Evolutionary conservation across 2,329 filamentous ascomycete species (phyloP).

Genomic region (Exserohilum rostratum): DNA sequence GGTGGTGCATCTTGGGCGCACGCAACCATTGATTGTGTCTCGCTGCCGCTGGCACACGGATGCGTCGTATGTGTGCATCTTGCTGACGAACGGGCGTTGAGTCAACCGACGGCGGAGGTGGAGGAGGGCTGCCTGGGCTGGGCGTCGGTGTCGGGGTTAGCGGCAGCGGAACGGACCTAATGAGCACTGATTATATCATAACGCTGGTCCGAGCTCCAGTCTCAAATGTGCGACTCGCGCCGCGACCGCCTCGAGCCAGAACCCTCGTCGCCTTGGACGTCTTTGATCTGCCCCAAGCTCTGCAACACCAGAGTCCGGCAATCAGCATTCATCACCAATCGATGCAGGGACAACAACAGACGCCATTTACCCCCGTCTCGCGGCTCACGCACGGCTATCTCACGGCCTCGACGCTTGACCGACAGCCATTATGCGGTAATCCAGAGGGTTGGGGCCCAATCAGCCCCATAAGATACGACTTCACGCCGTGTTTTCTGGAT

Average conservation of each 20-base stretch:
- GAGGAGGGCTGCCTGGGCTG: neutral
- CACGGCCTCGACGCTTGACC: slow-evolving; percentile 48
- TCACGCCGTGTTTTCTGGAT: slow-evolving; percentile 97
- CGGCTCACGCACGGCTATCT: slow-evolving; percentile 60
- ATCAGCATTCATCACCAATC: slow-evolving; percentile 25
- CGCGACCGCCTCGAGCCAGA: slow-evolving; percentile 3
- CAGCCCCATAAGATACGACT: slow-evolving; percentile 85
- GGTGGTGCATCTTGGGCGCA: neutral
- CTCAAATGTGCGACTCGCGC: slow-evolving; percentile 16
- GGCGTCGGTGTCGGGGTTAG: neutral
- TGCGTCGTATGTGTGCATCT: neutral
- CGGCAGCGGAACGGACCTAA: slow-evolving; percentile 11
- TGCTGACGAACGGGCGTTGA: neutral
- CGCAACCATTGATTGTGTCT: neutral
- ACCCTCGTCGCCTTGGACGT: slow-evolving; percentile 18
- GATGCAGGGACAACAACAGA: slow-evolving; percentile 49
- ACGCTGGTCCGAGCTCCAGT: slow-evolving; percentile 13
- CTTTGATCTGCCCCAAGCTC: slow-evolving; percentile 23
- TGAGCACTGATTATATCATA: slow-evolving; percentile 18
- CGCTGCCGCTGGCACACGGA: neutral
- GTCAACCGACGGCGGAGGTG: too few relatives aligned
- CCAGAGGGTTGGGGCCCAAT: slow-evolving; percentile 94
- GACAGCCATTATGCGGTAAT: slow-evolving; percentile 84
- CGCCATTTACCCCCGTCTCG: slow-evolving; percentile 39
- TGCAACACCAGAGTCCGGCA: slow-evolving; percentile 34